Percentiles rank a stretch among this genome's conserved stretches.
Evolutionary conservation across 352 stramenopile species (phyloP).

Genomic region (Pythium rishiriense): DNA sequence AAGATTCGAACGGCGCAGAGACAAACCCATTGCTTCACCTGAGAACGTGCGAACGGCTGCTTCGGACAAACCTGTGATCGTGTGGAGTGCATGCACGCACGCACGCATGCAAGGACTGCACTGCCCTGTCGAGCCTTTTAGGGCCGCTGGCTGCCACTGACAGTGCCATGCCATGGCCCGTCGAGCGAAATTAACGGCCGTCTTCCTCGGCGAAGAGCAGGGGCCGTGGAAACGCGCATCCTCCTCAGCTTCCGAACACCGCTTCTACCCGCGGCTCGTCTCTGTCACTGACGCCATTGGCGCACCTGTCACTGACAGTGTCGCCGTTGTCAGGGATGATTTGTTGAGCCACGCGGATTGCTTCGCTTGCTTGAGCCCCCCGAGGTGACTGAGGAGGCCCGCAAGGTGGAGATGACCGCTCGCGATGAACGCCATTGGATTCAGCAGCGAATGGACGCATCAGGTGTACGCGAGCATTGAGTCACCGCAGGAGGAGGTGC

Average conservation of each 20-base stretch:
- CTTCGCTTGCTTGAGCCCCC: neutral
- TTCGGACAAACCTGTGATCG: neutral
- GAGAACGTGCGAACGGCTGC: neutral
- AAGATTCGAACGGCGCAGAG: neutral
- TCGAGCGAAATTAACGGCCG: constrained; percentile 6
- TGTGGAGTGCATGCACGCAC: neutral
- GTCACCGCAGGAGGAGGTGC: too few relatives aligned
- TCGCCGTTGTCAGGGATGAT: constrained; percentile 9
- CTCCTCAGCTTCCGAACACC: constrained; percentile 14
- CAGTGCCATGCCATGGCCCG: too few relatives aligned
- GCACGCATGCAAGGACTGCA: neutral
- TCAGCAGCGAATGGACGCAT: too few relatives aligned
- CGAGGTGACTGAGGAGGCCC: too few relatives aligned
- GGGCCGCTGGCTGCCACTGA: too few relatives aligned
- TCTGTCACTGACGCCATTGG: constrained; percentile 22
- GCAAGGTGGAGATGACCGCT: too few relatives aligned
- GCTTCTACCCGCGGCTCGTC: constrained; percentile 14
- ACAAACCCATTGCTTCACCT: neutral
- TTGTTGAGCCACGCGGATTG: constrained; percentile 1
- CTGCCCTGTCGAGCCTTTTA: too few relatives aligned
- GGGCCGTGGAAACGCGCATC: constrained; percentile 1
- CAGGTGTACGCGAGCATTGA: too few relatives aligned
- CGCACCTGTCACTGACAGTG: constrained; percentile 8
- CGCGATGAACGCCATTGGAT: too few relatives aligned
- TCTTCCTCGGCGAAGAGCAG: neutral